Evolutionary conservation across 176 grass and related monocot genomes (phyloP), one percentile per base, ranked within the genome.

Genomic region (Oryza longistaminata): DNA sequence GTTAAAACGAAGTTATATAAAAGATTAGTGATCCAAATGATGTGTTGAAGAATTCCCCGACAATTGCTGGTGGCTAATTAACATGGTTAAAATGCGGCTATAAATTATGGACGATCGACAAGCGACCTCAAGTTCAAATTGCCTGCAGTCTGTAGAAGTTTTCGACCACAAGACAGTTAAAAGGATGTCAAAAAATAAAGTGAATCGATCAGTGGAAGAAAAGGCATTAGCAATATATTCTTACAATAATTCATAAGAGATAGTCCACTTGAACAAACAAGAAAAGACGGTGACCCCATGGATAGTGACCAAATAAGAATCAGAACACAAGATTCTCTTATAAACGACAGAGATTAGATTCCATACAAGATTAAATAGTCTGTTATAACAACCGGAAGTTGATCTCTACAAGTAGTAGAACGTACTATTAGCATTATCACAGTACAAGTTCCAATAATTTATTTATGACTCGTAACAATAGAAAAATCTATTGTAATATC

Each of bases 191-290:
- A 55, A 52, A 37, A 68, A 67, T 43, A 71, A 13, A 19, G 44
- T 66, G 43, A 44, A 22, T 66, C 11, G 12, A 66, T 55, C 42
- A 78, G 60, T 73, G 81, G 80, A 68, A 15, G 3, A 42, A 68
- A 43, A 40, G 0, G 37, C 39, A 83, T 66, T 83, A 45, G 73
- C 81, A 45, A 79, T 84, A 79, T 58, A 68, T 88, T 84, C 87
- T 79, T 45, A 37, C 12, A 78, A 55, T 19, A 78, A 73, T 12
- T 68, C 27, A 42, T 45, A 4, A 17, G 16, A 67, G 46, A 25
- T 10, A 48, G 37, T 6, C 17, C 53, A 71, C 7, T 7, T 33
- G 45, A 33, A 43, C 45, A 21, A 75, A 43, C 0, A 22, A 83
- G 26, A 68, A 9, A 29, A 21, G 7, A 14, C 24, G 78, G 2